Evolutionary conservation across 2,329 filamentous ascomycete species (phyloP).

Genomic region (Thielaviopsis musarum): DNA sequence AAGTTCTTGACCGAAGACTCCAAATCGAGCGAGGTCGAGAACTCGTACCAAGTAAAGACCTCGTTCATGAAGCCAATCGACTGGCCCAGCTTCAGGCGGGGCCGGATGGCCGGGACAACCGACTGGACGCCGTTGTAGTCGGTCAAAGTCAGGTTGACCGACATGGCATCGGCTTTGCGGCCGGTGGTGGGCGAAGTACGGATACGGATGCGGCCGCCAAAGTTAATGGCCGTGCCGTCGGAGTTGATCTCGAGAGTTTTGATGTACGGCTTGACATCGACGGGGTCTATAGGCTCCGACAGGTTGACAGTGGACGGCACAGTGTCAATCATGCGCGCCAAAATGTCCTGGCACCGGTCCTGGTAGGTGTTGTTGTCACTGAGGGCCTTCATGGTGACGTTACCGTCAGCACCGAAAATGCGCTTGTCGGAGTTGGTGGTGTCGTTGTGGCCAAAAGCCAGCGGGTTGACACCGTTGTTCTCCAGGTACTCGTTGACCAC

Average conservation of each 20-base stretch:
- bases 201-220: slow-evolving; percentile 17
- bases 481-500: slow-evolving; percentile 27
- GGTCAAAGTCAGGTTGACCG: slow-evolving; percentile 15
- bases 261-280: slow-evolving; percentile 21
- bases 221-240: slow-evolving; percentile 14
- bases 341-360: slow-evolving; percentile 18
- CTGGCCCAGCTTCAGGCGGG: slow-evolving; percentile 11
- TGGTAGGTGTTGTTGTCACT: slow-evolving; percentile 22
- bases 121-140: slow-evolving; percentile 13
- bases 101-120: neutral
- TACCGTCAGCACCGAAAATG: slow-evolving; percentile 27
- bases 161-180: slow-evolving; percentile 15
- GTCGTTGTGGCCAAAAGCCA: slow-evolving; percentile 24
- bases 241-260: slow-evolving; percentile 15
- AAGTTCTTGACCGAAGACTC: slow-evolving; percentile 19
- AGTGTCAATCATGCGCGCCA: slow-evolving; percentile 22
- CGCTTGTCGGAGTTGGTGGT: slow-evolving; percentile 25
- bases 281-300: slow-evolving; percentile 16
- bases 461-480: slow-evolving; percentile 25
- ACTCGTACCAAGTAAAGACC: slow-evolving; percentile 19
- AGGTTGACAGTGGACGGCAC: slow-evolving; percentile 19
- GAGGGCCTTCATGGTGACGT: slow-evolving; percentile 26
- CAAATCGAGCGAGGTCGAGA: slow-evolving; percentile 15
- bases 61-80: slow-evolving; percentile 16
- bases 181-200: slow-evolving; percentile 12